phyloP scores from a whole-genome alignment of 345 rosid genomes.

The Eucalyptus marginata region DNA sequence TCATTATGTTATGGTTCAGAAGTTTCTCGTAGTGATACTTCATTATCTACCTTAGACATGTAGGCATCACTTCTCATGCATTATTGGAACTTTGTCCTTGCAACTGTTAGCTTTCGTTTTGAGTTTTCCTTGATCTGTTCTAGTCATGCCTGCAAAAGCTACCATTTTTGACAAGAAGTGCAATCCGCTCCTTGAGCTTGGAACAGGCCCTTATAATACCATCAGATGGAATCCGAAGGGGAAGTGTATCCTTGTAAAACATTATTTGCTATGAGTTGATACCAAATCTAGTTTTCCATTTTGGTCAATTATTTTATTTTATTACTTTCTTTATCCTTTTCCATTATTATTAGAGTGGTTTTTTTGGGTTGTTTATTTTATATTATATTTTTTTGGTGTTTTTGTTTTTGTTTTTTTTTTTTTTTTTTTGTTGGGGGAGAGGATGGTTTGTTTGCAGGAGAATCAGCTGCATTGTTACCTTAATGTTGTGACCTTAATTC shows the following conservation, averaged over 20 bases:
- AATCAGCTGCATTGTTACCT: neutral
- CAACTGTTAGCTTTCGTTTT: neutral
- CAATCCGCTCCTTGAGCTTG: constrained; percentile 77
- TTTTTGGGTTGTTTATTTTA: neutral
- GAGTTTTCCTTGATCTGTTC: constrained; percentile 38
- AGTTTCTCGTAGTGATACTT: neutral
- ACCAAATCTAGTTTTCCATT: neutral
- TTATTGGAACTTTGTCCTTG: neutral
- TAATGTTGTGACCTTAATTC: constrained; percentile 13
- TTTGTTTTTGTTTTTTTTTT: too few relatives aligned
- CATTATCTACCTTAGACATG: neutral
- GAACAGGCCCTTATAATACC: constrained; percentile 83
- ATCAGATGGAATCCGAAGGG: constrained; percentile 94
- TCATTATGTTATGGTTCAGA: neutral
- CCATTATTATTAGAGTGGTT: neutral
- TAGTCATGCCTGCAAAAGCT: constrained; percentile 91
- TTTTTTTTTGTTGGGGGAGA: too few relatives aligned
- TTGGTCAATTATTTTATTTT: neutral
- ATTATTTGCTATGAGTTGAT: neutral
- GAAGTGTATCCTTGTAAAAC: constrained; percentile 47
- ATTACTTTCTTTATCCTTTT: neutral
- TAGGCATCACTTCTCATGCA: neutral
- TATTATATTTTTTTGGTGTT: too few relatives aligned
- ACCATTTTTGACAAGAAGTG: constrained; percentile 86
- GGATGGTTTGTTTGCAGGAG: neutral